Base-by-base conservation (phyloP, 2,329 filamentous ascomycete species). In the Apiospora hydei region DNA sequence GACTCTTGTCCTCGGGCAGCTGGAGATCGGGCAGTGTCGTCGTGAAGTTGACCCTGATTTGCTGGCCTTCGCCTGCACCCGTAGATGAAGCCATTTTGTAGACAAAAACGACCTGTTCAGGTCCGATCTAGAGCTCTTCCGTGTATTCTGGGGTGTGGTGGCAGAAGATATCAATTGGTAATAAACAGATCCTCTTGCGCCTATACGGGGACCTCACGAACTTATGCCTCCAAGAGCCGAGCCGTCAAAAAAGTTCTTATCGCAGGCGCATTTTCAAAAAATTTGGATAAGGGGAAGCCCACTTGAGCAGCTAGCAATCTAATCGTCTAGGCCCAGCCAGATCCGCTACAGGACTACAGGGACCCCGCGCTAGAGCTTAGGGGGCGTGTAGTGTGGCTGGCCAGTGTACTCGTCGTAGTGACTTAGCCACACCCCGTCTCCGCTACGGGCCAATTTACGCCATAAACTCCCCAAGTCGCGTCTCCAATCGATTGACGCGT, bases 1-100 rank as follows among this genome's bases (percentile, higher is more conserved):
- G 88, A 71, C 85, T 85, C 81, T 89, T 91, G 76, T 84, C 85
- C 76, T 92, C 90, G 71, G 89, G 88, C 66, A 93, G 85, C 78
- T 91, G 86, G 70, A 93, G 84, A 74, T 91, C 89, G 71, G 86
- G 81, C 74, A 91, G 88, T 71, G 86, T 87, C 66, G 91, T 93
- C 72, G 88, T 91, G 83, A 93, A 92, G 81, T 90, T 85, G 73
- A 93, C 90, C 82, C 90, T 91, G 74, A 93, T 86, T 82, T 92
- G 90, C 67, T 79, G 77, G 71, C 77, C 71, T 71, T 80, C 80
- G 74, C 78, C 76, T 44, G 57, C 75, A 34, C 78, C 47, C 3
- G 74, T 71, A 71, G 57, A 64, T 64, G 57, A 64, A 47, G 41
- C 66, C 66, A 68, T 68, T 16, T 68, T 41, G 6, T n/a, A 18